Percentiles rank a stretch among this genome's conserved stretches.
Conservation (phyloP, 805 yeast species). For the Candida ficus region DNA sequence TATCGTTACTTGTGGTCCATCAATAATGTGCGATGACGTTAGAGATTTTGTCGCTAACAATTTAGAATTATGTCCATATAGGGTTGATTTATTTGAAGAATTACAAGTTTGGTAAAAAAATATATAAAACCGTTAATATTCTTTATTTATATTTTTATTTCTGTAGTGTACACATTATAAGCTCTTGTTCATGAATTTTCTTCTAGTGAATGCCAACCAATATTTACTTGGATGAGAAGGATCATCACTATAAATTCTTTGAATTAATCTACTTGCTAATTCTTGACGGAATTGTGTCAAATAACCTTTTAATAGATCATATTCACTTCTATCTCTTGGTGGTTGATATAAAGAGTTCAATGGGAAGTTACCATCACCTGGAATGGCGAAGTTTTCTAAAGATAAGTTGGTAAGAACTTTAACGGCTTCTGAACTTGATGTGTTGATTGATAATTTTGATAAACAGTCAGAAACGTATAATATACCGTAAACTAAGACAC, state of each 20-base stretch:
- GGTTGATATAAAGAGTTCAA: slow-evolving; percentile 72
- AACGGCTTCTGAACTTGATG: slow-evolving; percentile 53
- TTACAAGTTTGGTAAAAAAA: slow-evolving; percentile 58
- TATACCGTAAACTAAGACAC: slow-evolving; percentile 91
- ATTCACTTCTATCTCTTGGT: slow-evolving; percentile 69
- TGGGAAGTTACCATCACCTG: slow-evolving; percentile 95
- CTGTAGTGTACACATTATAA: slow-evolving; percentile 32
- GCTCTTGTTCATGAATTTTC: slow-evolving; percentile 92
- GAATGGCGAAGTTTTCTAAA: slow-evolving; percentile 81
- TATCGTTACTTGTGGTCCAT: slow-evolving; percentile 62
- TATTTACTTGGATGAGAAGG: slow-evolving; percentile 69
- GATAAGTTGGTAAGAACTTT: slow-evolving; percentile 77
- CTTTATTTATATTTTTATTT: not conserved
- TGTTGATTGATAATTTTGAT: slow-evolving; percentile 46
- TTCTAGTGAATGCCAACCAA: slow-evolving; percentile 95
- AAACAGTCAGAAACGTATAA: slow-evolving; percentile 84
- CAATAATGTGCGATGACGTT: slow-evolving; percentile 53
- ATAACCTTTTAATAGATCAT: slow-evolving; percentile 74
- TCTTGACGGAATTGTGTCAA: slow-evolving; percentile 95
- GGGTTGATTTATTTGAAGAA: slow-evolving; percentile 73
- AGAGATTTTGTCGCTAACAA: slow-evolving; percentile 41
- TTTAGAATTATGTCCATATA: slow-evolving; percentile 36
- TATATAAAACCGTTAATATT: not conserved
- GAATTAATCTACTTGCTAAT: slow-evolving; percentile 72
- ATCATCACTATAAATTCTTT: slow-evolving; percentile 62